phyloP scores from a whole-genome alignment of 2,329 filamentous ascomycete genomes.

The Harringtonia aguacate region DNA sequence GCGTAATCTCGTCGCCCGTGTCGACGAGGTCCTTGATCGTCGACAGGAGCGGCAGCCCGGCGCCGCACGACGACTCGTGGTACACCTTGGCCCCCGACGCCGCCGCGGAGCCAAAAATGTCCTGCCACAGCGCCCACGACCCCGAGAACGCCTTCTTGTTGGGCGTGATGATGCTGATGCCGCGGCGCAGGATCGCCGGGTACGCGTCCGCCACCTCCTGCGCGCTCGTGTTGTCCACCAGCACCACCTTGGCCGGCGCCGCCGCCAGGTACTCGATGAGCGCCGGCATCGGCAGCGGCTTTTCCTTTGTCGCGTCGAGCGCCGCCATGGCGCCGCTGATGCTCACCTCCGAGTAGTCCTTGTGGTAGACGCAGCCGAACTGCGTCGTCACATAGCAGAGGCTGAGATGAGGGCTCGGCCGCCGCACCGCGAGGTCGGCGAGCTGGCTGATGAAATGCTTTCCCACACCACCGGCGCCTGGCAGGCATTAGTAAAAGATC shows the following conservation, averaged over 20 bases:
- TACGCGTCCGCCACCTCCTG: constrained; percentile 77
- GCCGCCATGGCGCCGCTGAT: constrained; percentile 34
- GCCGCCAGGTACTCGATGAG: constrained; percentile 68
- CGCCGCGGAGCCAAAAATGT: constrained; percentile 68
- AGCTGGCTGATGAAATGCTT: constrained; percentile 85
- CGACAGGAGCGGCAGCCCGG: constrained; percentile 85
- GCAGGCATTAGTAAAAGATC: constrained; percentile 1
- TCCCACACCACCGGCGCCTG: constrained; percentile 87
- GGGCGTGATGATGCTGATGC: constrained; percentile 86
- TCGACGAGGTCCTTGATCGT: constrained; percentile 90
- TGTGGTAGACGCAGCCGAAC: constrained; percentile 67
- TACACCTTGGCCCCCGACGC: constrained; percentile 71
- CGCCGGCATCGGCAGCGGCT: constrained; percentile 56
- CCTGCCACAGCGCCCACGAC: constrained; percentile 69
- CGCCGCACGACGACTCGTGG: constrained; percentile 91
- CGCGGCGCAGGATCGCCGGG: constrained; percentile 66
- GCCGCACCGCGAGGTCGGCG: constrained; percentile 52
- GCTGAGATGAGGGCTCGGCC: constrained; percentile 57
- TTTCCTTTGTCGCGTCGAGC: constrained; percentile 51
- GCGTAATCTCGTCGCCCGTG: constrained; percentile 83
- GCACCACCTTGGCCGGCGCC: constrained; percentile 66
- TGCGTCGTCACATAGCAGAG: constrained; percentile 81
- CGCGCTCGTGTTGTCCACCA: constrained; percentile 94
- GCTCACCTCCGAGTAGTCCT: constrained; percentile 56
- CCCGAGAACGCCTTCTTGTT: constrained; percentile 98